These are phyloP conservation scores for Bothriochloa decipiens DNA, from an alignment of 176 grass and related monocot genomes.

Conservation along the genomic window DNA sequence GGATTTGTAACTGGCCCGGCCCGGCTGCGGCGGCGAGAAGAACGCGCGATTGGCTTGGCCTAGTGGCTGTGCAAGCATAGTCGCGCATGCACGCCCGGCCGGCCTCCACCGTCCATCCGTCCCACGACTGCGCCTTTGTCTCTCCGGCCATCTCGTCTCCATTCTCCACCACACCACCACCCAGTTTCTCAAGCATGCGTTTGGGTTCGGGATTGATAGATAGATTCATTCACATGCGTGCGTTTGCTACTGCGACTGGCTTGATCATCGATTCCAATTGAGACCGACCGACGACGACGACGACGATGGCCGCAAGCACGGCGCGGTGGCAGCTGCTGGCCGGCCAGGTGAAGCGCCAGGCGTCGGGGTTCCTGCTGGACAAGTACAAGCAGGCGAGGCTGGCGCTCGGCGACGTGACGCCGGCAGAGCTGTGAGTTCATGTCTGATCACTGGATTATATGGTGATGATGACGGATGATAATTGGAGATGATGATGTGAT, in stretches of 20 bases:
- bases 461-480: no score
- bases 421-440: constrained; percentile 50
- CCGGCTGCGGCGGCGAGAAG: not conserved
- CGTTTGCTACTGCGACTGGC: not conserved
- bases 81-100: not conserved
- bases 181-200: not conserved
- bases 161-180: not conserved
- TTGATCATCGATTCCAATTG: not conserved
- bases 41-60: not conserved
- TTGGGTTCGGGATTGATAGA: not conserved
- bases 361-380: constrained; percentile 66
- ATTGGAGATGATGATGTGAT: not conserved
- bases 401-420: constrained; percentile 60
- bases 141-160: not conserved
- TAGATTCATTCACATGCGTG: not conserved
- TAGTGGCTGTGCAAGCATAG: not conserved
- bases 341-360: constrained; percentile 59
- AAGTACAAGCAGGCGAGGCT: constrained; percentile 75
- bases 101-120: not conserved
- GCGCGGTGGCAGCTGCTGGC: constrained; percentile 46
- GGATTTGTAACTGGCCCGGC: no score
- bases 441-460: no score
- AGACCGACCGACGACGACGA: not conserved
- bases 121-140: not conserved
- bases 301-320: constrained; percentile 26